phyloP scores from a whole-genome alignment of 345 rosid species.

The Citrus hindsii region DNA sequence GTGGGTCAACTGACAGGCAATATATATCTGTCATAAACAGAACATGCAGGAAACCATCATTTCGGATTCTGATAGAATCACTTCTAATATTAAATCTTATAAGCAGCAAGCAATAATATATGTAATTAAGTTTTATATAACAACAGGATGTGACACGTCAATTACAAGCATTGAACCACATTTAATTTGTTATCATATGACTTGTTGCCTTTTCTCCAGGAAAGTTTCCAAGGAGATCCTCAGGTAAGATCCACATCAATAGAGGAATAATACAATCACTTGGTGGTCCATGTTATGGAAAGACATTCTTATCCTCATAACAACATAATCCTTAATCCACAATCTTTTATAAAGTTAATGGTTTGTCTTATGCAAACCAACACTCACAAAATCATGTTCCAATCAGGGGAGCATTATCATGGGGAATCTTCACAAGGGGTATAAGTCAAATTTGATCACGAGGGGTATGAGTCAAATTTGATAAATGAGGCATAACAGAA shows the following conservation, averaged over 20 bases:
- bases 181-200: too few relatives aligned
- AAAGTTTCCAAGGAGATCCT: neutral
- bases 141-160: neutral
- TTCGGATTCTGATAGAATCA: neutral
- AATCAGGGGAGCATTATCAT: neutral
- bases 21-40: neutral
- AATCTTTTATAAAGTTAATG: neutral
- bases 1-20: neutral
- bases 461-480: too few relatives aligned
- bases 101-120: neutral
- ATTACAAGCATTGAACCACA: neutral
- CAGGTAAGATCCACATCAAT: conserved; percentile 4
- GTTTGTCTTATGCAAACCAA: neutral
- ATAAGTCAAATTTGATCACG: neutral
- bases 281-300: neutral
- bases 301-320: neutral
- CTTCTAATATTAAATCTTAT: neutral
- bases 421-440: neutral
- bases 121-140: neutral
- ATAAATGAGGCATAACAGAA: neutral
- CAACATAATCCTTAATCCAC: too few relatives aligned
- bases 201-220: neutral
- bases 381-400: neutral
- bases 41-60: neutral
- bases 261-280: neutral